phyloP scores from a whole-genome alignment of 2,329 filamentous ascomycete species.

The Colletotrichum graminicola region DNA sequence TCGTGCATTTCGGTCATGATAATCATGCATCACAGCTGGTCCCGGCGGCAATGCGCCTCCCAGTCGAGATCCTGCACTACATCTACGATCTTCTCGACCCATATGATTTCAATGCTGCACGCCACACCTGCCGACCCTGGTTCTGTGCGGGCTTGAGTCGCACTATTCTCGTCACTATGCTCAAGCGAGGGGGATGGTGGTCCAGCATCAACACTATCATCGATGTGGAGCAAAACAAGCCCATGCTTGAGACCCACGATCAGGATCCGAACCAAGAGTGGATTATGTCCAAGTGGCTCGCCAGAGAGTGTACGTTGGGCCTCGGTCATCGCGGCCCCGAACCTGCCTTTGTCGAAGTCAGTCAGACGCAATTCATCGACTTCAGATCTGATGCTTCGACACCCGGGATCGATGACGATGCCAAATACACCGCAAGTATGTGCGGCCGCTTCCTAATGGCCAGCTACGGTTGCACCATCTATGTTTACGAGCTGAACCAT shows the following conservation, averaged over 20 bases:
- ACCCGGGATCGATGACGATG: neutral
- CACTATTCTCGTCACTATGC: conserved; percentile 63
- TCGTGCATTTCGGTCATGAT: neutral
- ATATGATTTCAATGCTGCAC: conserved; percentile 68
- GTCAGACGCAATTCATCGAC: conserved; percentile 53
- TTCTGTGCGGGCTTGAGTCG: conserved; percentile 68
- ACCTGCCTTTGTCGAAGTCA: conserved; percentile 50
- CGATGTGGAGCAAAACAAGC: neutral
- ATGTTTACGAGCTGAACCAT: conserved; percentile 63
- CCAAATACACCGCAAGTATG: conserved; percentile 63
- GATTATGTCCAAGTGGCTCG: conserved; percentile 57
- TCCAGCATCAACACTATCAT: conserved; percentile 50
- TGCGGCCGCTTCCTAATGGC: conserved; percentile 71
- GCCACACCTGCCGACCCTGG: conserved; percentile 71
- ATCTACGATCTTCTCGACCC: conserved; percentile 52
- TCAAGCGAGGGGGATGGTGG: conserved; percentile 68
- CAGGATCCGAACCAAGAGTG: conserved; percentile 46
- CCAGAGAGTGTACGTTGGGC: conserved; percentile 54
- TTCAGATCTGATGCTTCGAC: conserved; percentile 32
- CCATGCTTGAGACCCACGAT: neutral
- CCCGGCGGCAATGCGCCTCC: conserved; percentile 46
- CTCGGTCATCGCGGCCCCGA: conserved; percentile 11
- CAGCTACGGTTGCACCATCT: conserved; percentile 65
- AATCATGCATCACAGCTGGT: neutral
- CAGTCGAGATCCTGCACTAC: conserved; percentile 54